Evolutionary conservation across 1,284 basidiomycete genomes (phyloP).

Genomic region (Peniophora sp.): DNA sequence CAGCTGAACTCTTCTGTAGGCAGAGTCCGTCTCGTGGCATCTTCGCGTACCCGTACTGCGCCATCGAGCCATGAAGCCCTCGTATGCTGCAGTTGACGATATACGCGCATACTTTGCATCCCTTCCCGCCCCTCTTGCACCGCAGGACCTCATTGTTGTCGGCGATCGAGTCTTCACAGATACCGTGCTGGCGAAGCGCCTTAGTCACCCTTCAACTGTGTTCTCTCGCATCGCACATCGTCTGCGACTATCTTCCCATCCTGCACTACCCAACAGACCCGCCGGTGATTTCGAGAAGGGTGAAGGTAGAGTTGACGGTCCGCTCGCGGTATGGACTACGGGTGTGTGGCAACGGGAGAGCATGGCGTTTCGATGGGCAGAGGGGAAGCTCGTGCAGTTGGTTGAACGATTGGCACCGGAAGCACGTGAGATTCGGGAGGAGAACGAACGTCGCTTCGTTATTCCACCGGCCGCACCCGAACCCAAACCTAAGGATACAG

Average conservation of each 20-base stretch:
- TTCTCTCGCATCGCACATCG: constrained; percentile 2
- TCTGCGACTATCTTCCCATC: constrained; percentile 6
- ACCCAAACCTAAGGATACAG: too few species aligned
- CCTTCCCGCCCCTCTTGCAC: constrained; percentile 39
- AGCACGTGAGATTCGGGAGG: neutral
- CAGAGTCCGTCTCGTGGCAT: constrained; percentile 76
- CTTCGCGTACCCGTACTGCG: constrained; percentile 79
- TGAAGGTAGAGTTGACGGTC: constrained; percentile 23
- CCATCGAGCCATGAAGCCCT: constrained; percentile 73
- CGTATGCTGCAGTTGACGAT: constrained; percentile 61
- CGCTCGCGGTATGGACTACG: constrained; percentile 61
- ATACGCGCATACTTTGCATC: constrained; percentile 63
- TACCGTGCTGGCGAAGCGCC: constrained; percentile 77
- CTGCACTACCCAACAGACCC: neutral
- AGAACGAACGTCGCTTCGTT: neutral
- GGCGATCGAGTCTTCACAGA: constrained; percentile 93
- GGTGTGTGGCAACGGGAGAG: constrained; percentile 61
- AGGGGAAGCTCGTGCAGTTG: constrained; percentile 38
- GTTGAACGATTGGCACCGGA: constrained; percentile 27
- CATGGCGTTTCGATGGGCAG: constrained; percentile 49
- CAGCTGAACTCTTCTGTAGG: constrained; percentile 34
- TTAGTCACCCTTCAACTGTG: constrained; percentile 24
- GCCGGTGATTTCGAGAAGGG: neutral
- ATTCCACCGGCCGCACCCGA: neutral
- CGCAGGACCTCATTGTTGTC: constrained; percentile 68